Percentiles rank a stretch among this genome's conserved stretches.
These are phyloP conservation scores for Phytophthora aleatoria DNA, from an alignment of 352 stramenopile genomes.

Conservation along the genomic window DNA sequence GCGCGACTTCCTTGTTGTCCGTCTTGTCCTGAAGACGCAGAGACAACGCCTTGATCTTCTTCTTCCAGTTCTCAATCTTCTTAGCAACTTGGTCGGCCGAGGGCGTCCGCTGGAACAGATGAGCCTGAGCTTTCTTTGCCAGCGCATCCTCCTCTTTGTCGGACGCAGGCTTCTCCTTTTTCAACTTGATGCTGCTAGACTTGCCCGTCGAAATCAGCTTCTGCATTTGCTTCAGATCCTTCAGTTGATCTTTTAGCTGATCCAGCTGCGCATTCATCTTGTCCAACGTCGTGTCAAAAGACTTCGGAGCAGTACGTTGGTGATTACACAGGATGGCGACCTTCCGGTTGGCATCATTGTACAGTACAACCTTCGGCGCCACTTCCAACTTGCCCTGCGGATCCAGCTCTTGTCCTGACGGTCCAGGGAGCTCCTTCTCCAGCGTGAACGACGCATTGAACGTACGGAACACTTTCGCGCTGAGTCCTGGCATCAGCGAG, in stretches of 20 bases:
- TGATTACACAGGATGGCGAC: slow-evolving; percentile 99
- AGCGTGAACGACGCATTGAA: slow-evolving; percentile 99
- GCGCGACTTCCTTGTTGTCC: slow-evolving; percentile 99
- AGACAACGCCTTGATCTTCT: slow-evolving; percentile 92
- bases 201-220: slow-evolving; percentile 89
- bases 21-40: slow-evolving; percentile 98
- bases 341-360: slow-evolving; percentile 99
- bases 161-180: slow-evolving; percentile 84
- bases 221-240: slow-evolving; percentile 95
- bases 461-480: slow-evolving; percentile 99
- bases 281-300: slow-evolving; percentile 94
- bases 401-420: slow-evolving; percentile 51
- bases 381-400: slow-evolving; percentile 67
- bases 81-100: slow-evolving; percentile 94
- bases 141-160: slow-evolving; percentile 85
- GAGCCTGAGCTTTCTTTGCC: slow-evolving; percentile 92
- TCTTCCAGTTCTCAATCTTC: slow-evolving; percentile 94
- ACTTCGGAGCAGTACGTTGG: slow-evolving; percentile 98
- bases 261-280: slow-evolving; percentile 94
- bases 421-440: slow-evolving; percentile 94
- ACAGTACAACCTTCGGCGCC: slow-evolving; percentile 95
- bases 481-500: slow-evolving; percentile 98
- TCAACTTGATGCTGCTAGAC: slow-evolving; percentile 89
- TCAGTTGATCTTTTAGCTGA: slow-evolving; percentile 94
- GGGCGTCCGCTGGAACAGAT: slow-evolving; percentile 94